Conservation (phyloP, 805 yeast genomes). For the Candida nanaspora region DNA sequence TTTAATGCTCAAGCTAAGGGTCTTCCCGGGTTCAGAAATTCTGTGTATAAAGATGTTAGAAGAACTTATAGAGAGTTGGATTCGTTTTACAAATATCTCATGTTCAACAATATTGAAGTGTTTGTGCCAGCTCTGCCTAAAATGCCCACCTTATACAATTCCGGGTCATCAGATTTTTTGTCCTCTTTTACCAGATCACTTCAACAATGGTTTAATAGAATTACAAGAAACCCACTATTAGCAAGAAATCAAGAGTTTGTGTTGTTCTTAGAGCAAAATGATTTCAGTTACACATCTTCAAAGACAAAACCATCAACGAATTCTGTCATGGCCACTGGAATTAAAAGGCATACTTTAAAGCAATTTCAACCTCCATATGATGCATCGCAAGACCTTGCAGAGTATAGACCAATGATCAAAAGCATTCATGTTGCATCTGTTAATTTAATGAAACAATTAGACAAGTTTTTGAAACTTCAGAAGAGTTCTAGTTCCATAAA, state of each 20-base stretch:
- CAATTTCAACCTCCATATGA: slow-evolving; percentile 92
- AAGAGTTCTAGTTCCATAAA: slow-evolving; percentile 40
- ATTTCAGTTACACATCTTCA: slow-evolving; percentile 30
- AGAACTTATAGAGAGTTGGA: slow-evolving; percentile 75
- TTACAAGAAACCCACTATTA: slow-evolving; percentile 69
- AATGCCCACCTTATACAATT: slow-evolving; percentile 69
- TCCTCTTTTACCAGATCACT: slow-evolving; percentile 47
- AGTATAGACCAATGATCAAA: slow-evolving; percentile 82
- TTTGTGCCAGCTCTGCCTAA: slow-evolving; percentile 86
- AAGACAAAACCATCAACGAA: slow-evolving; percentile 30
- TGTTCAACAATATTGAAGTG: slow-evolving; percentile 80
- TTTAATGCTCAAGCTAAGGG: slow-evolving; percentile 55
- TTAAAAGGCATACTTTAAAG: slow-evolving; percentile 82
- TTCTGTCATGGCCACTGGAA: slow-evolving; percentile 67
- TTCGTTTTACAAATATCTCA: slow-evolving; percentile 68
- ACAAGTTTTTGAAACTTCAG: slow-evolving; percentile 50
- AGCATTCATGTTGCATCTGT: slow-evolving; percentile 55
- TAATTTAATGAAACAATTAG: slow-evolving; percentile 44
- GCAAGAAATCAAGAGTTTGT: slow-evolving; percentile 84
- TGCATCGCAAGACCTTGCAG: slow-evolving; percentile 71
- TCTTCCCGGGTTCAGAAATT: slow-evolving; percentile 69
- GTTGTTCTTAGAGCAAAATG: slow-evolving; percentile 44
- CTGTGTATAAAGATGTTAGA: slow-evolving; percentile 62
- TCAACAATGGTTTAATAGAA: slow-evolving; percentile 82
- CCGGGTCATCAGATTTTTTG: slow-evolving; percentile 77